phyloP scores from a whole-genome alignment of 345 rosid genomes.

The Bruguiera gymnorhiza region DNA sequence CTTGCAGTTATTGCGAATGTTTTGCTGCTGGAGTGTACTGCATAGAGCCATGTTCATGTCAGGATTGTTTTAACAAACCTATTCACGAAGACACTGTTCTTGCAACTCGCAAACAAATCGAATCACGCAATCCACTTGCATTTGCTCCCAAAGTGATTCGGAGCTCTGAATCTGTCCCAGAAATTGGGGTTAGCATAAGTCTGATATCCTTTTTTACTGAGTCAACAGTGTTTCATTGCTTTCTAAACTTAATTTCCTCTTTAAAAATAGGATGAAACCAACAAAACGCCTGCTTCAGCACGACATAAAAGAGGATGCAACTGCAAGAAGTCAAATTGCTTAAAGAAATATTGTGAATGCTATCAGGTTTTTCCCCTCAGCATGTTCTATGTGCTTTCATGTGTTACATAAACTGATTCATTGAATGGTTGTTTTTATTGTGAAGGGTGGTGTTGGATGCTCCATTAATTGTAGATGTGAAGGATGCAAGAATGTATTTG shows the following conservation, averaged over 20 bases:
- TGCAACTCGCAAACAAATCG: slow-evolving; percentile 93
- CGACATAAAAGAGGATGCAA: slow-evolving; percentile 97
- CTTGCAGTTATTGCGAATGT: slow-evolving; percentile 93
- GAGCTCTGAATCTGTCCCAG: slow-evolving; percentile 50
- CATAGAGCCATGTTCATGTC: slow-evolving; percentile 89
- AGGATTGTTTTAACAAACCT: slow-evolving; percentile 92
- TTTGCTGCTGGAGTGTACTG: slow-evolving; percentile 98
- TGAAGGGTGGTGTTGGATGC: slow-evolving; percentile 94
- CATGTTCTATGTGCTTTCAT: slow-evolving; percentile 8
- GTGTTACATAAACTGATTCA: slow-evolving; percentile 24
- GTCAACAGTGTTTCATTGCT: slow-evolving; percentile 5
- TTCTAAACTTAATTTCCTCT: slow-evolving; percentile 7
- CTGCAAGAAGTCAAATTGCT: slow-evolving; percentile 94
- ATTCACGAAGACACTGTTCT: slow-evolving; percentile 87
- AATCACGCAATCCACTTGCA: slow-evolving; percentile 95
- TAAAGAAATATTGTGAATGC: slow-evolving; percentile 99
- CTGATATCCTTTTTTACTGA: not conserved
- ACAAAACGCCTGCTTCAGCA: slow-evolving; percentile 89
- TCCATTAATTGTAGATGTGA: slow-evolving; percentile 96
- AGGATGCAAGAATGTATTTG: slow-evolving; percentile 92
- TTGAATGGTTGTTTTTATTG: slow-evolving; percentile 8
- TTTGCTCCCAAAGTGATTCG: slow-evolving; percentile 97
- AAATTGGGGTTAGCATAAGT: slow-evolving; percentile 50
- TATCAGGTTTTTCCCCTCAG: slow-evolving; percentile 66
- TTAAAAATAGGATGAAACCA: slow-evolving; percentile 64